Percentiles rank a stretch among this genome's conserved stretches.
phyloP scores from a whole-genome alignment of 108 stramenopile species.

The Epipyxis sp. region DNA sequence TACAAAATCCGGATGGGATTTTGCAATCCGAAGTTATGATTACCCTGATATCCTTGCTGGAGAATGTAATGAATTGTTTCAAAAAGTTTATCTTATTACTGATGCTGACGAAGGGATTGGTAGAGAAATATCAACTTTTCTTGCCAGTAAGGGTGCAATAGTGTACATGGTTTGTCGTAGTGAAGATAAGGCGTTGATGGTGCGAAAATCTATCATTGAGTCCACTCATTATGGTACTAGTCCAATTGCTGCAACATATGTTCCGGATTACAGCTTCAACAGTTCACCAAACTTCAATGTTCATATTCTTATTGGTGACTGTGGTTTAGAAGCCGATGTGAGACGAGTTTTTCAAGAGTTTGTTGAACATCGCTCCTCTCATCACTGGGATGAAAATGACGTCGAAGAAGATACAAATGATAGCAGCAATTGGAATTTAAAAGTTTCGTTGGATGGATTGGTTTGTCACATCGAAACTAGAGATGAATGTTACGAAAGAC shows the following conservation, averaged over 20 bases:
- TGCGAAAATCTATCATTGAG: slow-evolving; percentile 65
- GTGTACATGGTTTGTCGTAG: slow-evolving; percentile 85
- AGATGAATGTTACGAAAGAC: too few species aligned
- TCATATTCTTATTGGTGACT: slow-evolving; percentile 62
- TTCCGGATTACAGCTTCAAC: too few species aligned
- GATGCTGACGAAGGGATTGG: slow-evolving; percentile 82
- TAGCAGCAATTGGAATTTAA: too few species aligned
- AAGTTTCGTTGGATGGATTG: slow-evolving; percentile 73
- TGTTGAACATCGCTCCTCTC: not conserved
- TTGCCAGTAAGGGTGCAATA: slow-evolving; percentile 64
- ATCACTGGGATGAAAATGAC: too few species aligned
- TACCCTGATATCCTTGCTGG: slow-evolving; percentile 23
- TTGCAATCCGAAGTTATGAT: not conserved
- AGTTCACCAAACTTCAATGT: slow-evolving; percentile 55
- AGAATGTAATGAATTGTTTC: slow-evolving; percentile 48
- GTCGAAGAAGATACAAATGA: too few species aligned
- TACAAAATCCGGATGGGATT: slow-evolving; percentile 32
- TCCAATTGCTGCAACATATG: too few species aligned
- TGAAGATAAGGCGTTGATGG: slow-evolving; percentile 70
- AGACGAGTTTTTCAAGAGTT: slow-evolving; percentile 13
- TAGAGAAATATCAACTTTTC: slow-evolving; percentile 67
- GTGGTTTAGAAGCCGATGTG: slow-evolving; percentile 65
- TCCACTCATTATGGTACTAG: too few species aligned
- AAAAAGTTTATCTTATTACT: slow-evolving; percentile 71
- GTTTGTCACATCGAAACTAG: slow-evolving; percentile 88